Percentiles rank a stretch among this genome's conserved stretches.
phyloP scores from a whole-genome alignment of 2,329 filamentous ascomycete genomes.

The Dendrostoma leiphaemia region DNA sequence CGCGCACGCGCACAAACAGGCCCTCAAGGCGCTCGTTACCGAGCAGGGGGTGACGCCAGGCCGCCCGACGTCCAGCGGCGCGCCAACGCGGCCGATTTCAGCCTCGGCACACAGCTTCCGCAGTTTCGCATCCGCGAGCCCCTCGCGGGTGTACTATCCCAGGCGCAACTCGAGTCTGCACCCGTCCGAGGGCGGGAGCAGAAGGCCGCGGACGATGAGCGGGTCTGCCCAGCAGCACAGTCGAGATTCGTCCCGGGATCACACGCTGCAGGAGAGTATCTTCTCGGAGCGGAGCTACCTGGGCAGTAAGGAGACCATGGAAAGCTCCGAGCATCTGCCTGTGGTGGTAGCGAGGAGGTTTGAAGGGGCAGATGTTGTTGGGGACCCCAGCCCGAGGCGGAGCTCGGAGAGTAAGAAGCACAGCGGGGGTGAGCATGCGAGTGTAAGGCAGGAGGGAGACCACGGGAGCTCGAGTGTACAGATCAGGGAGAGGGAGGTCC shows the following conservation, averaged over 20 bases:
- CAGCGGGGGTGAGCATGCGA: neutral
- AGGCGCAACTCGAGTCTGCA: conserved; percentile 11
- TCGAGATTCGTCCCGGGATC: conserved; percentile 16
- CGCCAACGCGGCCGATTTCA: neutral
- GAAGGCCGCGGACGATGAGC: neutral
- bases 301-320: conserved; percentile 11
- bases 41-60: neutral
- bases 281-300: conserved; percentile 13
- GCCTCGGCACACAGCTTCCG: conserved; percentile 14
- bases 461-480: neutral
- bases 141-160: conserved; percentile 4
- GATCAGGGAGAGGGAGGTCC: neutral
- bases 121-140: conserved; percentile 9
- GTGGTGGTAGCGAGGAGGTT: conserved; percentile 1
- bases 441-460: neutral
- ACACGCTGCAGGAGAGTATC: conserved; percentile 14
- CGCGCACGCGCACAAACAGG: neutral
- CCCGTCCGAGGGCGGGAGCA: neutral
- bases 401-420: neutral
- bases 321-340: neutral
- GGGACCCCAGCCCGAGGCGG: neutral
- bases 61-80: neutral
- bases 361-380: conserved; percentile 1
- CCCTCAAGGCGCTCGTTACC: conserved; percentile 10
- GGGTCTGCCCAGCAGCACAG: neutral